Percentiles rank a stretch among this genome's conserved stretches.
Evolutionary conservation across 108 stramenopile species (phyloP).

Genomic region (Cyclotella baltica): DNA sequence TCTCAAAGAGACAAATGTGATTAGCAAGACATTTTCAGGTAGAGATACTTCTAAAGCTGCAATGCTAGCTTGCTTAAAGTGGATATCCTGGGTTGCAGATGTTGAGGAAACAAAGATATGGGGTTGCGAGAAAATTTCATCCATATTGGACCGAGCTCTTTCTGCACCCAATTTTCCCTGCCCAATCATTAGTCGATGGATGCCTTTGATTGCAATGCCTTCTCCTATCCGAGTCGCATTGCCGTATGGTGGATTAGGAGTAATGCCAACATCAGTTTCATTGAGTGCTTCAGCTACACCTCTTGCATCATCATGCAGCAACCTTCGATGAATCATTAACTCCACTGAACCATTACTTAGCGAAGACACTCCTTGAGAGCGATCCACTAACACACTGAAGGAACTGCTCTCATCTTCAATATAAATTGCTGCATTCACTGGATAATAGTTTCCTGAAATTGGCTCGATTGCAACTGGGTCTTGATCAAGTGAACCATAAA

Average conservation of each 20-base stretch:
- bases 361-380: slow-evolving; percentile 92
- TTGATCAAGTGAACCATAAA: slow-evolving; percentile 43
- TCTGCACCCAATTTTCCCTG: slow-evolving; percentile 59
- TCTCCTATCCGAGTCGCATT: slow-evolving; percentile 83
- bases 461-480: slow-evolving; percentile 64
- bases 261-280: slow-evolving; percentile 82
- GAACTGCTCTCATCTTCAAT: slow-evolving; percentile 74
- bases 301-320: slow-evolving; percentile 71
- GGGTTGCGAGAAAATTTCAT: slow-evolving; percentile 76
- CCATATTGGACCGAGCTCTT: slow-evolving; percentile 73
- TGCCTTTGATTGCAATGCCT: slow-evolving; percentile 85
- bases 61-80: slow-evolving; percentile 30
- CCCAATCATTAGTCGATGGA: slow-evolving; percentile 83
- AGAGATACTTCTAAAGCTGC: slow-evolving; percentile 50
- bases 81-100: slow-evolving; percentile 13
- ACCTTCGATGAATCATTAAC: slow-evolving; percentile 95
- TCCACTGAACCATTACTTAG: slow-evolving; percentile 86
- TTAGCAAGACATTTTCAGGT: slow-evolving; percentile 74
- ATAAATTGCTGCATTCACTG: slow-evolving; percentile 92
- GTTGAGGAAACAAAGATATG: slow-evolving; percentile 71
- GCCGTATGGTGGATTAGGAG: slow-evolving; percentile 82
- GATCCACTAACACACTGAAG: slow-evolving; percentile 82
- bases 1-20: slow-evolving; percentile 59
- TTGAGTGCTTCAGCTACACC: slow-evolving; percentile 87
- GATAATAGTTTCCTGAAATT: slow-evolving; percentile 96